Base-by-base conservation (phyloP, 2,329 filamentous ascomycete species). In the Grosmannia huntii region DNA sequence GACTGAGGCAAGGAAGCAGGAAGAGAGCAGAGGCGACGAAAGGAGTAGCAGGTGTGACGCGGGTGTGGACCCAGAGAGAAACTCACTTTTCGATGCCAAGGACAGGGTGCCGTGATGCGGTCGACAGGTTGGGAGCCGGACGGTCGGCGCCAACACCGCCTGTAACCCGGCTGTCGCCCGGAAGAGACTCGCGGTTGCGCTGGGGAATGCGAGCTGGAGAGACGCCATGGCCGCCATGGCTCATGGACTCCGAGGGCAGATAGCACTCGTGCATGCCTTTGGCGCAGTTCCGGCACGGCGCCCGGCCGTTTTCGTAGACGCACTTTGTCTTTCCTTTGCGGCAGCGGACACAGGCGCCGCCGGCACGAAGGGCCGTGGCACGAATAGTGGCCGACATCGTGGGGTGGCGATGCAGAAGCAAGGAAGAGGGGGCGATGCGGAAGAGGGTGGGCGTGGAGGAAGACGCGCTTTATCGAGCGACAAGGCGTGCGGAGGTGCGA, bases 261-360 rank as follows among this genome's bases (percentile, higher is more conserved):
- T 83, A 83, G 71, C 80, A 83, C 59, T 83, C 79, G 68, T 83
- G 80, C 77, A 82, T 78, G 60, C 80, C 80, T 69, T 83, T 83
- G 53, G 79, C 78, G 70, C 80, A 83, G 70, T 83, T 83, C 67
- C 81, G 80, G 72, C 80, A 83, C 14, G 80, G 80, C n/a, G 79
- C 77, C 67, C 79, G 75, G 56, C 79, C 80, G 64, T 81, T 82
- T 62, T 83, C 80, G 71, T 83, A 83, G 65, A 83, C 80, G 62
- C 80, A 83, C 65, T 82, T 83, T 56, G 80, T 83, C 70, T 83
- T 83, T 71, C 80, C 80, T 67, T 83, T 83, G 68, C 80, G 79
- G 69, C 80, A 83, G 69, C 80, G 79, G 63, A 83, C 80, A 64
- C 80, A 83, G 65, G 80, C 80, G 65, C 79, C 80, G 67, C 80